Evolutionary conservation across 306 rosid genomes (phyloP), one percentile per base, ranked within the genome.

Genomic region (Cucumis hystrix): DNA sequence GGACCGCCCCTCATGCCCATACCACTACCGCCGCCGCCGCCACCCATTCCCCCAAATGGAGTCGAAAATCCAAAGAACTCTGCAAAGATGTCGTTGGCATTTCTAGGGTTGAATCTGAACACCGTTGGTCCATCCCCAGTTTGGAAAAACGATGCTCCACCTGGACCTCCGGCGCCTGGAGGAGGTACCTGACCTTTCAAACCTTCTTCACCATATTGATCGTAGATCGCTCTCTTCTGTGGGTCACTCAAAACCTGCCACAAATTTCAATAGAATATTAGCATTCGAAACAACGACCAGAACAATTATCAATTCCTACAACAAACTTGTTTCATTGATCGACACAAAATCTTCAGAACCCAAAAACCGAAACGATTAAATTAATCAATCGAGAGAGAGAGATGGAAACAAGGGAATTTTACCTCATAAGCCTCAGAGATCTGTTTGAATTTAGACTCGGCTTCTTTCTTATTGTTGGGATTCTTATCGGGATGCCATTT

Each of bases 401-500:
- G 74, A 67, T 11, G 3, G 25, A 65, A 12, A 0, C 52, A 16
- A 10, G 49, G 54, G 76, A 25, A 3, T 15, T 61, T 23, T 39
- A 92, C 96, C 89, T 92, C 97, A 58, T 92, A 92, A 25, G 97
- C 97, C 85, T 92, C 97, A 2, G 97, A 92, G 74, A 92, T 87
- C 82, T 92, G 85, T 74, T 92, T 92, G 87, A 92, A 92, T 37
- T 89, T 92, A 83, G 86, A 4, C 82, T 92, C 97, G 0, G 97
- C 96, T 0, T 92, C 91, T 80, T 85, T 90, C 87, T 89, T 92
- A 47, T 92, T 92, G 84, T 64, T 83, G 41, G 91, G 96, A 45
- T 92, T 92, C 83, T 92, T 92, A 70, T 92, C 97, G 77, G 98
- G 96, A 79, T 92, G 98, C 98, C 98, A 92, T 78, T 92, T 92